Evolutionary conservation across 1,139 yeast species (phyloP), one percentile per base, ranked within the genome.

Genomic region (Geotrichum australiense): DNA sequence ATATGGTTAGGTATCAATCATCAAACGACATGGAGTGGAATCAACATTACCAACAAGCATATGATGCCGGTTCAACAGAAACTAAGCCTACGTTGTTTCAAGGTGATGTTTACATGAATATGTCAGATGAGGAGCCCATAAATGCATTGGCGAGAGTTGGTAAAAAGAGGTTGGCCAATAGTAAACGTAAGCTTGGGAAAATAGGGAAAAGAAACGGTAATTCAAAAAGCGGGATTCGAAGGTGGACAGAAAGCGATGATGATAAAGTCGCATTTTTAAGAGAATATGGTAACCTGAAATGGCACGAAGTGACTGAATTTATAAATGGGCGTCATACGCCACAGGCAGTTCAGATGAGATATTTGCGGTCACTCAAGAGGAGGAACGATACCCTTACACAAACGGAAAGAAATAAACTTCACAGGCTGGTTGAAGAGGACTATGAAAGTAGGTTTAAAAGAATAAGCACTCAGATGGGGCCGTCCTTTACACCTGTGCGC

Each of bases 361-460:
- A 68, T 49, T 54, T 68, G 36, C 58, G 72, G 6, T 53, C 59
- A 22, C 62, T 66, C 43, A 63, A 64, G 45, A 54, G 60, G 8
- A 52, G 69, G 30, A 56, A 59, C 41, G 63, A 55, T 15, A 51
- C 53, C 28, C 57, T 68, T 58, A 54, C 65, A 2, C 46, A 54
- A 20, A 55, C 51, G 15, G 67, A 67, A 55, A 60, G 54, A 34
- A 42, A 50, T 2, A 57, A 54, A 39, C 48, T 67, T 22, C 46
- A 55, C 14, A 48, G 51, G 21, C 57, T 57, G 1, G 51, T 68
- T 24, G 47, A 55, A 14, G 56, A 57, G 20, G 72, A 68, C 53
- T 68, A 70, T 68, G 61, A 62, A n/a, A 52, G 50, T 26, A 58
- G 71, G 42, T 66, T 68, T 66, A 58, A 56, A 37, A 54, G 72